phyloP scores from a whole-genome alignment of 495 filamentous ascomycete genomes.

The Aspergillus diversus region DNA sequence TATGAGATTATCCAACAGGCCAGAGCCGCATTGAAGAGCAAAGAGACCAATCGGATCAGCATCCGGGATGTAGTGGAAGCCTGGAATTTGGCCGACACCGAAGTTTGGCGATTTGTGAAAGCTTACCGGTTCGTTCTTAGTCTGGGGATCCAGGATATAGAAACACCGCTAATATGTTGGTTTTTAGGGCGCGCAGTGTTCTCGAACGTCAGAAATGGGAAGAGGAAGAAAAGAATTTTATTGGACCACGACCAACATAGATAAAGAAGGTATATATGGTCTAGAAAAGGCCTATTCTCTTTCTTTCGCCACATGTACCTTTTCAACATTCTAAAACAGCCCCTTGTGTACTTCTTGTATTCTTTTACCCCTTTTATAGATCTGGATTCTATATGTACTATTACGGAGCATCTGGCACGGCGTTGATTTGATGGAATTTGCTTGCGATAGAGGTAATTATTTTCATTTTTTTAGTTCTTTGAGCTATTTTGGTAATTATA shows the following conservation, averaged over 20 bases:
- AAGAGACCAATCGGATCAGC: conserved; percentile 33
- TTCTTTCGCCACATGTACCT: not conserved
- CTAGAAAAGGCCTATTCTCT: not conserved
- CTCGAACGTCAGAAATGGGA: conserved; percentile 53
- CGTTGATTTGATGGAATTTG: conserved; percentile 9
- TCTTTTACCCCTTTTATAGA: not conserved
- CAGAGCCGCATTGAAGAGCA: conserved; percentile 51
- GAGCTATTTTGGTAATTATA: no score
- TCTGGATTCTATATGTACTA: not conserved
- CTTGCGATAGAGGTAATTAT: no score
- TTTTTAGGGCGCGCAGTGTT: conserved; percentile 43
- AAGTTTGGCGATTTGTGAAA: conserved; percentile 88
- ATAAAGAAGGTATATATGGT: not conserved
- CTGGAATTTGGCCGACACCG: conserved; percentile 92
- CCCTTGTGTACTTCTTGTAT: not conserved
- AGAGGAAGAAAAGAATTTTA: conserved; percentile 48
- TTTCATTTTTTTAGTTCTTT: no score
- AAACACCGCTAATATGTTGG: conserved; percentile 2
- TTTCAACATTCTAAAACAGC: not conserved
- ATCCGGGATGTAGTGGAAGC: conserved; percentile 73
- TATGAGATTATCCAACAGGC: conserved; percentile 65
- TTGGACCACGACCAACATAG: conserved; percentile 30
- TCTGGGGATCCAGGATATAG: not conserved
- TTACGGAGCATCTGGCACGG: conserved; percentile 18
- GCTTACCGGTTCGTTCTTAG: conserved; percentile 57